phyloP scores from a whole-genome alignment of 768 basidiomycete species.

The Tricholoma saponaceum region DNA sequence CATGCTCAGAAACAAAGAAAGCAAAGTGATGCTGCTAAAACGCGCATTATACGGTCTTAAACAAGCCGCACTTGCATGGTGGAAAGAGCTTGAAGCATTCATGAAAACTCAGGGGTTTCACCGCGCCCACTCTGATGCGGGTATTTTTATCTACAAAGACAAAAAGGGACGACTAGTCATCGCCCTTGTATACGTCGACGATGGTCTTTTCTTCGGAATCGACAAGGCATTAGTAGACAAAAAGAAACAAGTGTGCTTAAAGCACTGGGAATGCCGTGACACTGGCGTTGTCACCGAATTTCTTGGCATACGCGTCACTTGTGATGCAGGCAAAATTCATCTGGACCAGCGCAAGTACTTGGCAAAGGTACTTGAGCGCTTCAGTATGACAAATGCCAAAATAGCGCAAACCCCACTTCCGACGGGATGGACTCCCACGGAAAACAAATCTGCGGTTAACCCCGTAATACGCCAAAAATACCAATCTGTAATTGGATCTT shows the following conservation, averaged over 20 bases:
- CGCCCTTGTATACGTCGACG: slow-evolving; percentile 9
- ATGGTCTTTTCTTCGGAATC: slow-evolving; percentile 7
- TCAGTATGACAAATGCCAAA: slow-evolving; percentile 7
- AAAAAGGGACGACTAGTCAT: slow-evolving; percentile 5
- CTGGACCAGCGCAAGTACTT: slow-evolving; percentile 17
- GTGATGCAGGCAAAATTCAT: background rate
- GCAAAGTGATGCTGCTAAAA: slow-evolving; percentile 7
- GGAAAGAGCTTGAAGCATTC: slow-evolving; percentile 6
- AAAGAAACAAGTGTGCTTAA: slow-evolving; percentile 14
- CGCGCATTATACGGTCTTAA: slow-evolving; percentile 13
- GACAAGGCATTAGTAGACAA: background rate
- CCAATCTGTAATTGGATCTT: background rate
- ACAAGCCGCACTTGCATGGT: slow-evolving; percentile 12
- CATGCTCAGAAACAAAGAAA: background rate
- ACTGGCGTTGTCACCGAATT: slow-evolving; percentile 16
- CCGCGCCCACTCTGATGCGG: slow-evolving; percentile 1
- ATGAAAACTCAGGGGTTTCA: slow-evolving; percentile 8
- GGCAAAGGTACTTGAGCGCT: slow-evolving; percentile 1
- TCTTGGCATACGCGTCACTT: slow-evolving; percentile 12
- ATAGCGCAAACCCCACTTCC: background rate
- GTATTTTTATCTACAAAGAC: slow-evolving; percentile 8
- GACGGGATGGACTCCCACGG: background rate
- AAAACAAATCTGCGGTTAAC: background rate
- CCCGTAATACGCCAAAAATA: background rate
- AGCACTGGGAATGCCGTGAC: slow-evolving; percentile 20